phyloP scores from a whole-genome alignment of 352 stramenopile species.

The Phytopythium ostracodes region DNA sequence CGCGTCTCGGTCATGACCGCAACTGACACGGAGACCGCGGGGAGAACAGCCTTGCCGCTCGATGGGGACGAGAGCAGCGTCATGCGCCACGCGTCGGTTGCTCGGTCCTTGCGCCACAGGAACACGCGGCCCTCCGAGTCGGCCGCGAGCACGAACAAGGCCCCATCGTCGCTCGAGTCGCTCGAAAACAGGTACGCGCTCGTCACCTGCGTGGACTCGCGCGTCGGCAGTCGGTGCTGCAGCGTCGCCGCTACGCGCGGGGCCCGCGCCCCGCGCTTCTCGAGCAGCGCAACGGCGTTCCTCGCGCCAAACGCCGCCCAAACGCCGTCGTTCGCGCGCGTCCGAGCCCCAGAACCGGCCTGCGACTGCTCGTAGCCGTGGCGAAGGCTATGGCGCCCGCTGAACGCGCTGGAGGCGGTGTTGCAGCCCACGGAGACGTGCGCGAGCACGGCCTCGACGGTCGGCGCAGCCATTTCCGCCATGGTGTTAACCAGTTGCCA shows the following conservation, averaged over 20 bases:
- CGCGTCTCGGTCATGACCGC: slow-evolving; percentile 26
- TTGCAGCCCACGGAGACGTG: slow-evolving; percentile 57
- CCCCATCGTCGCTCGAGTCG: not conserved
- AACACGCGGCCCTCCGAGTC: slow-evolving; percentile 63
- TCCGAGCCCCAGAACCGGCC: not conserved
- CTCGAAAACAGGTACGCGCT: slow-evolving; percentile 30
- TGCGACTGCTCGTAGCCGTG: not conserved
- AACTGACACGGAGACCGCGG: slow-evolving; percentile 34
- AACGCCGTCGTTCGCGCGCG: not conserved
- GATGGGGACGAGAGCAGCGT: slow-evolving; percentile 8
- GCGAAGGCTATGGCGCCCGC: slow-evolving; percentile 7
- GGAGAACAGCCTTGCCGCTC: slow-evolving; percentile 8
- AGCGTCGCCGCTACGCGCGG: slow-evolving; percentile 36
- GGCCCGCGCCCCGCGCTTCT: slow-evolving; percentile 4
- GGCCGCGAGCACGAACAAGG: slow-evolving; percentile 38
- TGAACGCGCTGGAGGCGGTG: slow-evolving; percentile 48
- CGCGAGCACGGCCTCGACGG: slow-evolving; percentile 20
- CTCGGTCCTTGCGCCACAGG: slow-evolving; percentile 26
- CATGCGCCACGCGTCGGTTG: slow-evolving; percentile 14
- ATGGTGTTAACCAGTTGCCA: not conserved
- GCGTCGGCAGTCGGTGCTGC: slow-evolving; percentile 31
- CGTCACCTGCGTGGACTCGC: slow-evolving; percentile 35
- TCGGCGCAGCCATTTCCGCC: not conserved
- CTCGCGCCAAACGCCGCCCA: slow-evolving; percentile 35
- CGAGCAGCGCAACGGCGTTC: slow-evolving; percentile 46